Evolutionary conservation across 2,329 filamentous ascomycete genomes (phyloP).

Genomic region (Clarireedia paspali): DNA sequence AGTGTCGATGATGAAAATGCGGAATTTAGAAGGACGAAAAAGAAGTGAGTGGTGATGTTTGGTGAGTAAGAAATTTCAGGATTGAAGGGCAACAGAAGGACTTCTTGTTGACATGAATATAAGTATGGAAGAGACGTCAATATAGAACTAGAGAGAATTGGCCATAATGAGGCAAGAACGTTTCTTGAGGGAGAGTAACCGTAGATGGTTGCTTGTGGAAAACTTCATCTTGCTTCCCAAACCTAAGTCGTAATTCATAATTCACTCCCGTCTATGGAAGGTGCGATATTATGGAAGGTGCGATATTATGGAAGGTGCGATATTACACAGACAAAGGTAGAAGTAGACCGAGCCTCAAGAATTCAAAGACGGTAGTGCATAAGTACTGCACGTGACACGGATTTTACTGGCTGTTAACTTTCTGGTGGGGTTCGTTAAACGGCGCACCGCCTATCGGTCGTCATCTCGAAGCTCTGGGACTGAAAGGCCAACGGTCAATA

Average conservation of each 20-base stretch:
- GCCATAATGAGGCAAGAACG: background rate
- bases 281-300: no score
- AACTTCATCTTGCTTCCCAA: background rate
- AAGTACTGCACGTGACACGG: background rate
- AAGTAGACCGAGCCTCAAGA: no score
- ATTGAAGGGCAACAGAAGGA: background rate
- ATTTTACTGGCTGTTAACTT: background rate
- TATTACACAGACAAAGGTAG: no score
- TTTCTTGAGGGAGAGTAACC: background rate
- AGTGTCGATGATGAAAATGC: slow-evolving; percentile 5
- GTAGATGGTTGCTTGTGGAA: background rate
- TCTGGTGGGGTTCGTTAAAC: slow-evolving; percentile 10
- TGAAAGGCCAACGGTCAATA: slow-evolving; percentile 5
- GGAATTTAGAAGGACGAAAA: slow-evolving; percentile 1
- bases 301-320: no score
- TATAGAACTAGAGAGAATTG: background rate
- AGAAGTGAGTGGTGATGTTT: slow-evolving; percentile 2
- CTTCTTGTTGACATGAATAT: background rate
- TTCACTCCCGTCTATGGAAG: background rate
- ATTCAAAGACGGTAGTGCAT: no score
- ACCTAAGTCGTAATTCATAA: background rate
- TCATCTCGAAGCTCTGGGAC: slow-evolving; percentile 15
- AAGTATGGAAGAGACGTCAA: background rate
- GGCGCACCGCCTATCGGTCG: slow-evolving; percentile 13
- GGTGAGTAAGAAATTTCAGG: background rate